phyloP scores from a whole-genome alignment of 83 land plant species.

The Diphasiastrum complanatum region DNA sequence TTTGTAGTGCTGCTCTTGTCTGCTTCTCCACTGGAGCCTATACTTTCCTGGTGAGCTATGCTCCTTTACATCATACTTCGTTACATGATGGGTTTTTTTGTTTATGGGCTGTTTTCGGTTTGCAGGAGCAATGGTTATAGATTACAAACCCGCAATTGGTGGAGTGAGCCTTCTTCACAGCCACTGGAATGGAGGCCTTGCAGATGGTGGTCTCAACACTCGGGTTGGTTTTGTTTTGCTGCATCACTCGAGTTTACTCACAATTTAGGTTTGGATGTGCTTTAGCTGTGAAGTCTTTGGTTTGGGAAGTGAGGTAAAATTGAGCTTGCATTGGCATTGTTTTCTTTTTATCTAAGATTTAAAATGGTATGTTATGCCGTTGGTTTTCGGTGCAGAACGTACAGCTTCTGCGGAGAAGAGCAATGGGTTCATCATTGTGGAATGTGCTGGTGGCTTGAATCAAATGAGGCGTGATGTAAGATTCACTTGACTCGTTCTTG shows the following conservation, averaged over 20 bases:
- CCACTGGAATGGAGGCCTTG: conserved; percentile 66
- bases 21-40: too few species aligned
- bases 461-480: conserved; percentile 93
- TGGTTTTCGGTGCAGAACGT: conserved; percentile 21
- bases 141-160: too few species aligned
- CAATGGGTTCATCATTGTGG: conserved; percentile 75
- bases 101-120: too few species aligned
- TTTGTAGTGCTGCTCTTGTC: too few species aligned
- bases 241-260: neutral
- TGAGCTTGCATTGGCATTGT: conserved; percentile 32
- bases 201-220: conserved; percentile 43
- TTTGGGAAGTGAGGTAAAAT: conserved; percentile 20
- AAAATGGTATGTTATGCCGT: neutral
- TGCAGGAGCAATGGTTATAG: too few species aligned
- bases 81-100: too few species aligned
- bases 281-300: conserved; percentile 10
- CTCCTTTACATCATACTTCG: too few species aligned
- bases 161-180: too few species aligned
- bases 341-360: conserved; percentile 21
- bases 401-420: conserved; percentile 50
- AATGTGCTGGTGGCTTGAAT: conserved; percentile 88
- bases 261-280: neutral
- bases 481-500: neutral
- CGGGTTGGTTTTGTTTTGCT: neutral
- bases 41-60: too few species aligned